Evolutionary conservation across 225 moss, liverwort and hornwort genomes (phyloP), one percentile per base, ranked within the genome.

Genomic region (Ulota crispa): DNA sequence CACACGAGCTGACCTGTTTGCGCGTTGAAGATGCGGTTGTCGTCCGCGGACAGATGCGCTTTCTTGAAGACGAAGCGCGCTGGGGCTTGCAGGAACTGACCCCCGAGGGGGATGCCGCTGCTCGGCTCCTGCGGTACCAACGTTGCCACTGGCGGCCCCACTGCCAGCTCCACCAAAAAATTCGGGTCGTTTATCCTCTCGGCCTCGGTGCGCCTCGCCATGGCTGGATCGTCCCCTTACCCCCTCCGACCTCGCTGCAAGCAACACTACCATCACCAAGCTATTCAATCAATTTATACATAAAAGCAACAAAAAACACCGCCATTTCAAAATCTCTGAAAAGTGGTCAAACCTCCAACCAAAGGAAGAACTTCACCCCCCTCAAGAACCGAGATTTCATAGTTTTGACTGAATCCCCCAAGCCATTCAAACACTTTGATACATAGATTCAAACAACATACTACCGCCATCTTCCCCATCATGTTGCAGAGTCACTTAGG

Each of bases 151-250:
- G 93, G 94, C 9, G 95, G 95, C 26, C 95, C 94, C 42, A 94
- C 88, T 60, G 94, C 95, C 28, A 94, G 74, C 82, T 96, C 95
- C 16, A 96, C 85, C 43, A 93, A 77, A 47, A 96, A 96, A 68
- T 96, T 92, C 63, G 94, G 95, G 81, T 96, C 95, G 72, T 95
- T 94, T 75, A 94, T 89, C 63, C 89, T 85, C 19, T 94, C 94
- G 14, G 93, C 66, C 87, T 95, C 95, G 3, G 90, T 89, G 7
- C 60, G 83, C 61, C 75, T 80, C 66, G 85, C 87, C 89, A 89
- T 89, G 28, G 28, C 84, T 83, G n/a, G 9, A 62, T 50, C 50
- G 18, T 5, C 16, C 5, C 50, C 13, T 45, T 50, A 4, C 16
- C 18, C 6, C 5, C 50, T 50, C 50, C 18, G 1, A 50, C 24